Evolutionary conservation across 176 grass and related monocot genomes (phyloP).

Genomic region (Saccharum spontaneum): DNA sequence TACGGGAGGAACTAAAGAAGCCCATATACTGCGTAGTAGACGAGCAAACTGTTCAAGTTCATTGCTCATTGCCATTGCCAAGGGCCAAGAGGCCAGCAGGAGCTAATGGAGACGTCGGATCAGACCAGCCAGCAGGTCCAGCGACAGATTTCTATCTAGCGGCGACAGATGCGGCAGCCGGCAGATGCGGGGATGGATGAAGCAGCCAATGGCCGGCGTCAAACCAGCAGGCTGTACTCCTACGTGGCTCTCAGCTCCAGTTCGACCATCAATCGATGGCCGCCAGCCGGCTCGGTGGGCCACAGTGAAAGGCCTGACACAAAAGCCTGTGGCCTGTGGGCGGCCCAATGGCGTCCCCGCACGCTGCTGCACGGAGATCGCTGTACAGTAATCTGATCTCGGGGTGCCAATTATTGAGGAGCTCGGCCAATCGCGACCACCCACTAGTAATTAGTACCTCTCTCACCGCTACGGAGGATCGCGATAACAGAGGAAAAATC

Average conservation of each 20-base stretch:
- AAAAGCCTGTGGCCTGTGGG: neutral
- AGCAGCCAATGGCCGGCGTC: neutral
- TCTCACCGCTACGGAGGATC: no score
- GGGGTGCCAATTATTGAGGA: constrained; percentile 8
- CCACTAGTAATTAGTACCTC: neutral
- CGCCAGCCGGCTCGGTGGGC: neutral
- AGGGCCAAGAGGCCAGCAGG: neutral
- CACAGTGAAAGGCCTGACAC: neutral
- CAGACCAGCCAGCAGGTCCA: neutral
- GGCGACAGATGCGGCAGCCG: neutral
- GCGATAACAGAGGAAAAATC: neutral
- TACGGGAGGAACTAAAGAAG: no score
- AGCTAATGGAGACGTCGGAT: neutral
- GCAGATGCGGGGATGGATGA: neutral
- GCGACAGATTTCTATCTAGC: neutral
- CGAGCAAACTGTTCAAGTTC: no score
- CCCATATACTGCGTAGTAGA: no score
- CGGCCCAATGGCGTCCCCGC: neutral
- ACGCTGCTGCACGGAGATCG: constrained; percentile 3
- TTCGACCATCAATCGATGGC: neutral
- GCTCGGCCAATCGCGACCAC: neutral
- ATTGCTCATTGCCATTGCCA: no score
- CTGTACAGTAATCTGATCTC: neutral
- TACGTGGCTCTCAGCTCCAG: neutral
- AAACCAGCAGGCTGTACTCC: neutral